Evolutionary conservation across 495 filamentous ascomycete species (phyloP).

Genomic region (Penicillium coprophilum): DNA sequence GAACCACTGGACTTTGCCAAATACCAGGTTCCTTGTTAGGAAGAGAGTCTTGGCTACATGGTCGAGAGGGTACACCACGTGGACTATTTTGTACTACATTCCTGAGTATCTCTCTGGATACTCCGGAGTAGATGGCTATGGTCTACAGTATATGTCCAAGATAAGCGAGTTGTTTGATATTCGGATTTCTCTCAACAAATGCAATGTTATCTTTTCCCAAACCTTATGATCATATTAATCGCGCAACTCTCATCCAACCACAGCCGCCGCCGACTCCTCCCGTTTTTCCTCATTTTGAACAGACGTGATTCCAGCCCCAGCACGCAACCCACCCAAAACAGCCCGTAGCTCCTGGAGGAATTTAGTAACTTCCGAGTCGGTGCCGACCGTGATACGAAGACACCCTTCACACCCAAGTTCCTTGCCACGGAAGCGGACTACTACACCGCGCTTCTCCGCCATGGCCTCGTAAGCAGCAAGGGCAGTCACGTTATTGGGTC

Average conservation of each 20-base stretch:
- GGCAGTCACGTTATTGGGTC: conserved; percentile 75
- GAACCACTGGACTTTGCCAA: too few species aligned
- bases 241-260: conserved; percentile 11
- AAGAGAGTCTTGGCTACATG: too few species aligned
- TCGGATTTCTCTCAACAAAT: not conserved
- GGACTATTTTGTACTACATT: too few species aligned
- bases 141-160: too few species aligned
- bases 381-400: conserved; percentile 88
- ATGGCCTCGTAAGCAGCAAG: conserved; percentile 76
- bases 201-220: not conserved
- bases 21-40: too few species aligned
- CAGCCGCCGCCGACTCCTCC: conserved; percentile 21
- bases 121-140: too few species aligned
- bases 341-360: conserved; percentile 67
- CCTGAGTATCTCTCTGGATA: too few species aligned
- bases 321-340: conserved; percentile 55
- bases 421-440: conserved; percentile 90
- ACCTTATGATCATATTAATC: not conserved
- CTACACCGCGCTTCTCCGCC: conserved; percentile 84
- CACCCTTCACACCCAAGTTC: conserved; percentile 88
- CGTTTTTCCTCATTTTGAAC: conserved; percentile 28
- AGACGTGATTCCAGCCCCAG: conserved; percentile 28
- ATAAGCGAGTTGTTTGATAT: too few species aligned
- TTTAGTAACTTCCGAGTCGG: conserved; percentile 75
- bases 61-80: too few species aligned